Base-by-base conservation (phyloP, 495 filamentous ascomycete species). In the Penicillium robsamsonii region DNA sequence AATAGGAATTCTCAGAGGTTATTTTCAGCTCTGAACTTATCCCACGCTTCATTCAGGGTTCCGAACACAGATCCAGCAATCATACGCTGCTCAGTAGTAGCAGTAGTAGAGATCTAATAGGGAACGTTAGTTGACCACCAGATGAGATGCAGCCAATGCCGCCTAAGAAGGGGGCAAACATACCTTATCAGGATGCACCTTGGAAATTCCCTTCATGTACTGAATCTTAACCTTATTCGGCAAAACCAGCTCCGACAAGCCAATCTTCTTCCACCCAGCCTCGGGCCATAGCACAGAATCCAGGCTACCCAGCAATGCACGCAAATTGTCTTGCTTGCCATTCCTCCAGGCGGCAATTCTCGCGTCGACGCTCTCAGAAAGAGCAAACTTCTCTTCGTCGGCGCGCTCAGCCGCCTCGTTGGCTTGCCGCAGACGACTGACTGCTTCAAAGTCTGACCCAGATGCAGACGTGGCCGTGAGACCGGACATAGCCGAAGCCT, bases 161-260 rank as follows among this genome's bases (percentile, higher is more conserved):
- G 12, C 15, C 8, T 33, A 43, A 33, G 7, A 18, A 45, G 59
- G 48, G 29, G 31, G 31, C 53, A 53, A 58, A 75, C 84, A 70
- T 77, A 97, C 94, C 87, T 98, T 98, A 70, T 98, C 94, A 57
- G 94, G 94, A 80, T 98, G 94, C 60, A 94, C 92, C 81, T 96
- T 97, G 6, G 85, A 88, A 84, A 98, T 97, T 5, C 91, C 94
- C 82, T 96, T 96, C 94, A 98, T 97, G 65, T 98, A 98, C 53
- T 89, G 81, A 52, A 97, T 84, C 84, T 98, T 98, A 47, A 97
- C 94, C 80, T 90, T 96, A 46, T 86, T 87, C 41, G 92, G 85
- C 77, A 96, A 76, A 37, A 98, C 85, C 61, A 98, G 67, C 70
- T 98, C 93, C 47, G 89, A 84, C 85, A 98, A 86, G 25, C 89